Conservation (phyloP, 2,329 filamentous ascomycete species). For the Penicillium sp. region DNA sequence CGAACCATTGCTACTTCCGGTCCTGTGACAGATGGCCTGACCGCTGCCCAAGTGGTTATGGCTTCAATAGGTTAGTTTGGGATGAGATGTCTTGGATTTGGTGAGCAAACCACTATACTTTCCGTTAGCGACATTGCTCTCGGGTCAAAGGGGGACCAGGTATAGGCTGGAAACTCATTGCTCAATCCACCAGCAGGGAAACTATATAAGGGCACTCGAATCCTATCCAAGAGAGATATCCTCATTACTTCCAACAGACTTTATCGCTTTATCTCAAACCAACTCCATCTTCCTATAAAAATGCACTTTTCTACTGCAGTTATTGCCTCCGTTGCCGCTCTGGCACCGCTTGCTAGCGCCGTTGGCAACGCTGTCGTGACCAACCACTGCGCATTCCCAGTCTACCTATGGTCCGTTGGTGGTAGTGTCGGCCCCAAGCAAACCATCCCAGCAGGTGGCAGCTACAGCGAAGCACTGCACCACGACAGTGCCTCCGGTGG, state of each 20-base stretch:
- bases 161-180: not conserved
- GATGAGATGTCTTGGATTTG: slow-evolving; percentile 7
- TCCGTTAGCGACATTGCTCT: not conserved
- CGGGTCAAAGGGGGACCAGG: not conserved
- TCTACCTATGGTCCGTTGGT: slow-evolving; percentile 37
- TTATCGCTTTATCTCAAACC: slow-evolving; percentile 4
- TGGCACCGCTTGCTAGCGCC: slow-evolving; percentile 28
- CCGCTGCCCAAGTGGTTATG: not conserved
- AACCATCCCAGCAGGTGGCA: slow-evolving; percentile 25
- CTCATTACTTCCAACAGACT: not conserved
- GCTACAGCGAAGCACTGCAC: slow-evolving; percentile 31
- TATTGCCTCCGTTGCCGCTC: slow-evolving; percentile 25
- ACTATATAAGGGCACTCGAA: slow-evolving; percentile 6
- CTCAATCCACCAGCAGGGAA: not conserved
- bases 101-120: not conserved
- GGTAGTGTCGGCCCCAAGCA: slow-evolving; percentile 23
- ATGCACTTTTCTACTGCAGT: slow-evolving; percentile 30
- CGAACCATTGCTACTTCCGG: not conserved
- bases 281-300: not conserved
- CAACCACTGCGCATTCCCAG: slow-evolving; percentile 32
- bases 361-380: slow-evolving; percentile 33
- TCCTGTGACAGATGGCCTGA: slow-evolving; percentile 7
- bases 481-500: slow-evolving; percentile 34
- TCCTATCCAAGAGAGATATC: not conserved
- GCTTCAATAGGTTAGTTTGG: not conserved